A percentile compares a stretch with the other conserved stretches of the same genome.
phyloP scores from a whole-genome alignment of 768 basidiomycete genomes.

The Boletus coccyginus region DNA sequence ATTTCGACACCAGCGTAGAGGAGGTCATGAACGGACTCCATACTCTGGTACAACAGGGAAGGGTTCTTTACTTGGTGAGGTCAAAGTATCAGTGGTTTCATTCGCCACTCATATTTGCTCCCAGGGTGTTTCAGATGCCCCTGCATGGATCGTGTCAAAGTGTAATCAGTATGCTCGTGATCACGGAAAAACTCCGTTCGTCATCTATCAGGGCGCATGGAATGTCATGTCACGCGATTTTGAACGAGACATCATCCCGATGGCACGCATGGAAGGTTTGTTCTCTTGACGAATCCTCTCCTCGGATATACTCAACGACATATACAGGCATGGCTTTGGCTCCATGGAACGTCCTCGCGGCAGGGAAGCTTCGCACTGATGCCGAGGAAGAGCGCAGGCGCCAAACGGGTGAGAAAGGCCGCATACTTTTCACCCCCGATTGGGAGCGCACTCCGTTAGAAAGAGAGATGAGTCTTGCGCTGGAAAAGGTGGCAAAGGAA shows the following conservation, averaged over 20 bases:
- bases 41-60: slow-evolving; percentile 38
- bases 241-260: slow-evolving; percentile 50
- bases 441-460: slow-evolving; percentile 37
- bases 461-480: slow-evolving; percentile 31
- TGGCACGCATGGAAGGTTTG: slow-evolving; percentile 30
- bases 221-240: slow-evolving; percentile 44
- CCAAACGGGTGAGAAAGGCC: slow-evolving; percentile 38
- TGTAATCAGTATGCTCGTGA: slow-evolving; percentile 50
- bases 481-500: slow-evolving; percentile 39
- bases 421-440: slow-evolving; percentile 14
- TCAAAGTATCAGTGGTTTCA: not conserved
- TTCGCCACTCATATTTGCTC: not conserved
- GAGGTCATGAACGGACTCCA: slow-evolving; percentile 46
- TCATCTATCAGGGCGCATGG: slow-evolving; percentile 50
- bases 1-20: slow-evolving; percentile 40
- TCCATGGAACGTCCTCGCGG: slow-evolving; percentile 33
- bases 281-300: not conserved
- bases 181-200: slow-evolving; percentile 48
- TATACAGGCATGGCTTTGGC: slow-evolving; percentile 26
- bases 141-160: slow-evolving; percentile 46
- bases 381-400: slow-evolving; percentile 25
- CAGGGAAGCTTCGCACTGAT: slow-evolving; percentile 29
- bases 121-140: slow-evolving; percentile 40
- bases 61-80: slow-evolving; percentile 39
- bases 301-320: slow-evolving; percentile 1